Evolutionary conservation across 2,329 filamentous ascomycete genomes (phyloP).

Genomic region (Trichoderma arundinaceum): DNA sequence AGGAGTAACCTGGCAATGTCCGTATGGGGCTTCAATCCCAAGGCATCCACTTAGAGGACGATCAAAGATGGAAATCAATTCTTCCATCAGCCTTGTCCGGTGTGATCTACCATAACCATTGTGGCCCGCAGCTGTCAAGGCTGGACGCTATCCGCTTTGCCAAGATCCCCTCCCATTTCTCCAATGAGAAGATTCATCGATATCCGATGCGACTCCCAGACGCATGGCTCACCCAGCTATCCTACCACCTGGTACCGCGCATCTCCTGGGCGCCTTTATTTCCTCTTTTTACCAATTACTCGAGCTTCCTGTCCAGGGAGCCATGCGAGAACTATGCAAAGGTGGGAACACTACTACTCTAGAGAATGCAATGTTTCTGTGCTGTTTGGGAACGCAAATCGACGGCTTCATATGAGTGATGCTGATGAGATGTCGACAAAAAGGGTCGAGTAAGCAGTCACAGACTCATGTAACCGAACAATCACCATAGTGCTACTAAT

Average conservation of each 20-base stretch:
- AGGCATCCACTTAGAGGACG: conserved; percentile 11
- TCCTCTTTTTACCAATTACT: not conserved
- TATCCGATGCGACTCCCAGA: conserved; percentile 16
- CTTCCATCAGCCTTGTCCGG: conserved; percentile 5
- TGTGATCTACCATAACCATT: conserved; percentile 9
- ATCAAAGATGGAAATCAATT: conserved; percentile 13
- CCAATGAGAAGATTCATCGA: conserved; percentile 12
- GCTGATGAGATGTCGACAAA: not conserved
- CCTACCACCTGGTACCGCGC: not conserved
- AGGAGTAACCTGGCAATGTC: not conserved
- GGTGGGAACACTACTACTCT: not conserved
- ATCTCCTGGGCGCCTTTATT: not conserved
- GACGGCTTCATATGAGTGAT: not conserved
- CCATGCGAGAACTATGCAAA: not conserved
- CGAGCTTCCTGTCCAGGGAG: not conserved
- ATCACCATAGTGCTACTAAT: not conserved
- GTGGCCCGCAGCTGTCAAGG: conserved; percentile 16
- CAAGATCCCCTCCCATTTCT: not conserved
- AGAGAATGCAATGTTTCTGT: not conserved
- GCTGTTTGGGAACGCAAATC: not conserved
- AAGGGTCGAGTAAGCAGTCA: not conserved
- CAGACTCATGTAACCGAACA: not conserved
- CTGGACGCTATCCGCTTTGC: conserved; percentile 6
- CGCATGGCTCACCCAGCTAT: conserved; percentile 14
- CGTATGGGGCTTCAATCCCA: conserved; percentile 1